Base-by-base conservation (phyloP, 2,329 filamentous ascomycete species). In the Stylonectria norvegica region DNA sequence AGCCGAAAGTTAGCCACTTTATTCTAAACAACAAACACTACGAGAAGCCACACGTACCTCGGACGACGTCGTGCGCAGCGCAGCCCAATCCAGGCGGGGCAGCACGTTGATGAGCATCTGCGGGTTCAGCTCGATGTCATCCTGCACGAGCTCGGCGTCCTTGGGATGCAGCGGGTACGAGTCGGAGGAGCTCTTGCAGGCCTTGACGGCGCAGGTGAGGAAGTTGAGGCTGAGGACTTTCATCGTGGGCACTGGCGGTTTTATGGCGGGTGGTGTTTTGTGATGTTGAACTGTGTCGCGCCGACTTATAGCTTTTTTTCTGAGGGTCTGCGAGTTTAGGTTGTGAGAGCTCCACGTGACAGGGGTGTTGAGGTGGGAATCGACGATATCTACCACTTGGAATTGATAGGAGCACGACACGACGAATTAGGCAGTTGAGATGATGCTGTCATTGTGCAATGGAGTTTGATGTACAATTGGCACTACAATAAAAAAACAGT, bases 201-300 rank as follows among this genome's bases (percentile, higher is more conserved):
- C 76, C 75, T 96, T 97, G 62, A 94, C 86, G 47, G 93, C 91
- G 74, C 93, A 98, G 58, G 89, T 93, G 51, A 97, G 74, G 68
- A 98, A 98, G 70, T 97, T 97, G 58, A 95, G 83, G 46, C 89
- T 96, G 37, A 97, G 80, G 48, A 97, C 74, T 68, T 97, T 97
- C 93, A 98, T 98, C 27, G 30, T 32, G 49, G 22, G 17, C 16
- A 31, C 25, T 32, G n/a, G 29, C 18, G n/a, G 29, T 9, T 32
- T 32, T 8, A 25, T 15, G 29, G 16, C 16, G 29, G 29, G 29
- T 15, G n/a, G n/a, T n/a, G n/a, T n/a, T n/a, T n/a, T n/a, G n/a
- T n/a, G n/a, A n/a, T 32, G 14, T 6, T 25, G 8, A 12, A 25
- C 22, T 25, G 7, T 25, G 7, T 25, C 12, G 22, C 22, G 22